Conservation (phyloP, 2,329 filamentous ascomycete species). For the Paecilomyces niveus region DNA sequence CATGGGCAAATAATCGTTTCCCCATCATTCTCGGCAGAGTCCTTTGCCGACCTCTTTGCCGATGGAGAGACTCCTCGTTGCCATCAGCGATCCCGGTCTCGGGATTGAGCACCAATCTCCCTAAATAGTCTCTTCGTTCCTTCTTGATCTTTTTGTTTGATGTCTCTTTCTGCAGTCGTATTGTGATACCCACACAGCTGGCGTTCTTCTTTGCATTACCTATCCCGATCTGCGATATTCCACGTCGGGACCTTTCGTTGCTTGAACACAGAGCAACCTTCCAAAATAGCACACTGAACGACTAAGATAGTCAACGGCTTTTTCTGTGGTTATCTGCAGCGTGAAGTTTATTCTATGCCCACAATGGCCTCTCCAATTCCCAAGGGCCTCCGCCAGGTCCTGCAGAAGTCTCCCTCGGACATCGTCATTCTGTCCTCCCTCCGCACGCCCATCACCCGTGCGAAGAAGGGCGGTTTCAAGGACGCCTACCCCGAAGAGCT, state of each 20-base stretch:
- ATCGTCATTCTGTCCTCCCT: conserved; percentile 85
- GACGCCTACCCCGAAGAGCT: conserved; percentile 89
- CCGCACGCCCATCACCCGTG: conserved; percentile 76
- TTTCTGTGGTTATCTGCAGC: neutral
- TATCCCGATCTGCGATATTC: neutral
- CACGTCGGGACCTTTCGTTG: neutral
- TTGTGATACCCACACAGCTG: neutral
- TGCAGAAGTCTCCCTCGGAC: conserved; percentile 72
- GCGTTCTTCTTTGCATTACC: neutral
- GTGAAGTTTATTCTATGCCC: neutral
- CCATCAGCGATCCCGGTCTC: neutral
- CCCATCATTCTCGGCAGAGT: conserved; percentile 18
- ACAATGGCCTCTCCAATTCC: conserved; percentile 45
- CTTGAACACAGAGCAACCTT: neutral
- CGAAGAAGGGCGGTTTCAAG: conserved; percentile 75
- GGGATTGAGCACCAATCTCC: neutral
- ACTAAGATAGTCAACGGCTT: neutral
- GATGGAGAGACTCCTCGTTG: conserved; percentile 7
- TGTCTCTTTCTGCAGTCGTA: neutral
- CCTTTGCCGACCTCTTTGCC: conserved; percentile 32
- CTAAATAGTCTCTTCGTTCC: conserved; percentile 1
- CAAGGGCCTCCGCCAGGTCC: conserved; percentile 66
- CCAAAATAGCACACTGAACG: neutral
- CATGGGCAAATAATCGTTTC: conserved; percentile 3
- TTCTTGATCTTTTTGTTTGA: neutral